Base-by-base conservation (phyloP, 371 early-diverging fungal species). In the Mucor racemosus region DNA sequence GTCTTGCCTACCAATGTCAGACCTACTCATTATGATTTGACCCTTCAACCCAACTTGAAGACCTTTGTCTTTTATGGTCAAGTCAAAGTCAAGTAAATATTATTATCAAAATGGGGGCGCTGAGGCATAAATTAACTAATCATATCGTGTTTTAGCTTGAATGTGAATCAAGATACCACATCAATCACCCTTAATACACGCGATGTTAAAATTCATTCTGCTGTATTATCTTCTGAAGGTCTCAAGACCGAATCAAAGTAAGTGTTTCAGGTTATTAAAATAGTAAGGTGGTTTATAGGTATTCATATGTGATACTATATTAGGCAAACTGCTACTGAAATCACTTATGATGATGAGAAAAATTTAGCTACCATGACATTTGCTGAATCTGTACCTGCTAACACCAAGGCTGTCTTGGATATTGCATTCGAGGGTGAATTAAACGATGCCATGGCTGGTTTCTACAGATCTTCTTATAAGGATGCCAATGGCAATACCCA, bases 371-470 rank as follows among this genome's bases (percentile, higher is more conserved):
- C 88, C 4, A 77, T 96, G 59, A 83, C 80, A 1, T 95, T 96
- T 75, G 82, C 77, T 15, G 79, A 90, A 50, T 65, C 78, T 10
- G 76, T 97, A 11, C 82, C 85, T 38, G 86, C 86, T 26, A 90
- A 89, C 58, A 72, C 90, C 6, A 88, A 88, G 31, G 94, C 90
- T 35, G 77, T 83, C 48, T 74, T 96, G 64, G 78, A 77, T 55
- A 80, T 93, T 54, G 64, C 74, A 50, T 96, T 93, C 76, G 83
- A 86, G 60, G 95, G 95, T 67, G 76, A 82, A 46, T 86, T 92
- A 72, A 94, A 94, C 71, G 95, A 96, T 74, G 83, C 89, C 66
- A 89, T 96, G 93, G 87, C 88, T 56, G 96, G 97, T 39, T 96
- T 96, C 76, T 96, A 96, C 81, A 85, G 94, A 61, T 88, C 88